Evolutionary conservation across 371 early-diverging fungal genomes (phyloP).

Genomic region (Mortierella sp.): DNA sequence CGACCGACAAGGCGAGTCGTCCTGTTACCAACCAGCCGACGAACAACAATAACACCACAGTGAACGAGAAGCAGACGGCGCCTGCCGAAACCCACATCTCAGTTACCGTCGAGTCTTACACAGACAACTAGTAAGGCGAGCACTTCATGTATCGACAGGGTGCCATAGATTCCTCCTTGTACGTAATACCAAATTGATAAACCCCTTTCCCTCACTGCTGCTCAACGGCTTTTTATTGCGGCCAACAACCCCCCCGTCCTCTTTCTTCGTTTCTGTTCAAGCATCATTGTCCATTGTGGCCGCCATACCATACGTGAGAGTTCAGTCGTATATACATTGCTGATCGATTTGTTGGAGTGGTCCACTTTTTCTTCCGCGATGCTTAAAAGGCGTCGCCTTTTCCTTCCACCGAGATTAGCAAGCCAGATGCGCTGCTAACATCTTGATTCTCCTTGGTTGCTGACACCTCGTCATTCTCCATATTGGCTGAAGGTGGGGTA

Average conservation of each 20-base stretch:
- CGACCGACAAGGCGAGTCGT: conserved; percentile 27
- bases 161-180: too few species aligned
- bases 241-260: too few species aligned
- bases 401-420: conserved; percentile 41
- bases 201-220: too few species aligned
- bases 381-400: conserved; percentile 6
- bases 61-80: conserved; percentile 25
- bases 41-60: conserved; percentile 9
- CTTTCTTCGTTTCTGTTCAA: too few species aligned
- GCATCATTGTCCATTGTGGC: too few species aligned
- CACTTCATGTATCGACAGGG: too few species aligned
- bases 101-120: conserved; percentile 43
- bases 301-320: too few species aligned
- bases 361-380: too few species aligned
- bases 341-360: too few species aligned
- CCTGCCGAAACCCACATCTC: conserved; percentile 44
- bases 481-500: conserved; percentile 1
- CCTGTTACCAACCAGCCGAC: conserved; percentile 18
- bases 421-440: conserved; percentile 7
- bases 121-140: conserved; percentile 19
- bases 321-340: neutral
- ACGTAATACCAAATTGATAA: too few species aligned
- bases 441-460: neutral
- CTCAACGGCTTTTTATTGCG: too few species aligned
- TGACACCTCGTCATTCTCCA: neutral